Conservation (phyloP, 768 basidiomycete genomes). For the Mycena metata region DNA sequence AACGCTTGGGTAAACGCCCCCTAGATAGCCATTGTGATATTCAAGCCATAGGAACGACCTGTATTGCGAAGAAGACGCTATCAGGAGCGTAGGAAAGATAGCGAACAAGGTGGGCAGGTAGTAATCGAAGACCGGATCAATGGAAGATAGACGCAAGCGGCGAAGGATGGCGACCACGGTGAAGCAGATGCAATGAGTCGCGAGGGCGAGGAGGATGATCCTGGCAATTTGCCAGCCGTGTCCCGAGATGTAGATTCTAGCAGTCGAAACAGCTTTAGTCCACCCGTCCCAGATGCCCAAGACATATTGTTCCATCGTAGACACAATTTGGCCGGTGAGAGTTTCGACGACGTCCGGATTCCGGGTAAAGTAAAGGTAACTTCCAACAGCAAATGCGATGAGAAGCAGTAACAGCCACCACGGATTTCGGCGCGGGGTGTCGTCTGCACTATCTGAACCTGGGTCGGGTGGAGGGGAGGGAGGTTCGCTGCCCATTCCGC, state of each 20-base stretch:
- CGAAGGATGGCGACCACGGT: neutral
- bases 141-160: neutral
- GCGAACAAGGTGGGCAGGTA: too few species aligned
- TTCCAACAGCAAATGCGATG: neutral
- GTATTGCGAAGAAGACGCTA: too few species aligned
- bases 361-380: neutral
- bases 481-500: neutral
- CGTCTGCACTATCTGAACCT: too few species aligned
- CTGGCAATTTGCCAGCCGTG: neutral
- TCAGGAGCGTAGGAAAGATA: too few species aligned
- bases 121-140: too few species aligned
- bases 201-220: neutral
- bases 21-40: too few species aligned
- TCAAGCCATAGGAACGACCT: too few species aligned
- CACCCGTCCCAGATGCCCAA: neutral
- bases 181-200: neutral
- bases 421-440: neutral
- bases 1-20: too few species aligned
- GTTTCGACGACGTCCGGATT: neutral
- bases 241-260: neutral
- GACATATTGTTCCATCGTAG: neutral
- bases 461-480: constrained; percentile 17
- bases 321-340: neutral
- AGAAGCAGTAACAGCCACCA: constrained; percentile 2
- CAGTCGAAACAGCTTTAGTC: neutral